These are phyloP conservation scores for Uronychia setigera DNA, from an alignment of 73 alveolate species.

Conservation along the genomic window DNA sequence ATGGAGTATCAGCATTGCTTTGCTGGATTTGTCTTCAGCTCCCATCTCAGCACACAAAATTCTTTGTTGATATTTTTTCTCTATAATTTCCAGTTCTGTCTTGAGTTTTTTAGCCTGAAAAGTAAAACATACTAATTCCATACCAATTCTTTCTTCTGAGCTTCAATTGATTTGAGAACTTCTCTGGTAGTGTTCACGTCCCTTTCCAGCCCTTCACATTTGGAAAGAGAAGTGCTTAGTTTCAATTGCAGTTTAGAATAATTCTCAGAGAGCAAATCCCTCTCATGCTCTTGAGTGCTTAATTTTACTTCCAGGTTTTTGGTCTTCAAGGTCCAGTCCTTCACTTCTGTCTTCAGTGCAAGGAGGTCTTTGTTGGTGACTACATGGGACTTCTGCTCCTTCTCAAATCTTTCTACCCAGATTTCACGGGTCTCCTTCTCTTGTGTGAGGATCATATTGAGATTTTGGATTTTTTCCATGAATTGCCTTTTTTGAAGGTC, in stretches of 20 bases:
- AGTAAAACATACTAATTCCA: neutral
- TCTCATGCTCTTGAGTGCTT: constrained; percentile 5
- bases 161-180: constrained; percentile 24
- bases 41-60: constrained; percentile 17
- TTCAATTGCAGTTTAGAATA: constrained; percentile 25
- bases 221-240: constrained; percentile 24
- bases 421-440: constrained; percentile 65
- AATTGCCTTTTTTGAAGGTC: constrained; percentile 59
- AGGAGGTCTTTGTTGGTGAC: constrained; percentile 44
- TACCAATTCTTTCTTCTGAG: constrained; percentile 13
- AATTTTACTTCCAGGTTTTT: constrained; percentile 53
- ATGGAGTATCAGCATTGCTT: neutral
- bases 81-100: constrained; percentile 39
- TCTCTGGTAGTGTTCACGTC: constrained; percentile 48
- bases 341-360: constrained; percentile 28
- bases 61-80: neutral
- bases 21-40: neutral
- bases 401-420: constrained; percentile 70
- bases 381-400: constrained; percentile 66
- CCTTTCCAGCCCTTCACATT: constrained; percentile 43
- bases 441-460: constrained; percentile 44
- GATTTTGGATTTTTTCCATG: constrained; percentile 50
- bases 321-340: constrained; percentile 28
- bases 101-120: constrained; percentile 20
- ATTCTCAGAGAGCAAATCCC: constrained; percentile 15